Base-by-base conservation (phyloP, 2,329 filamentous ascomycete species). In the Penicillium oxalicum region DNA sequence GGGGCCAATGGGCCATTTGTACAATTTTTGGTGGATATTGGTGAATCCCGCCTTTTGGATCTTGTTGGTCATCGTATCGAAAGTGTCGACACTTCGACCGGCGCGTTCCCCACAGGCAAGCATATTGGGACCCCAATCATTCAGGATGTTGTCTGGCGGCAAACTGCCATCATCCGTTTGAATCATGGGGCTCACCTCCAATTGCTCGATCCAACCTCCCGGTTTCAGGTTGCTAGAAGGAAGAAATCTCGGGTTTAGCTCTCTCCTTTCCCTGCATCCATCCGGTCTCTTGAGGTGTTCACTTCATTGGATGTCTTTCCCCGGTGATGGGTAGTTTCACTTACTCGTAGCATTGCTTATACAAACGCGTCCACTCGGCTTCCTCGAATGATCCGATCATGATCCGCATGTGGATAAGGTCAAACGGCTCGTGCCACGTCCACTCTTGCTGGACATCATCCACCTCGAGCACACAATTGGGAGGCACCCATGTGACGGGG, bases 1-100 rank as follows among this genome's bases (percentile, higher is more conserved):
- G 0, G 58, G 49, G 0, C 65, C 66, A 39, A 69, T 57, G 2
- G 62, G 62, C 29, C 62, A 57, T 45, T 62, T 60, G 40, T 57
- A 60, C 6, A 61, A 45, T 12, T 67, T 54, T 18, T 65, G 56
- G 11, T 56, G 48, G 13, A 70, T 45, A 41, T 67, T 61, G 11
- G 57, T 58, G 44, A 70, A 70, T 2, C 67, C 67, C 2, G 56
- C 55, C 1, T 51, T 48, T 11, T 51, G 53, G 29, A 63, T 60
- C 12, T 49, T 48, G 8, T 46, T 51, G 36, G 52, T 49, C 59
- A 64, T 63, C 1, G 49, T 61, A 6, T 52, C 45, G 25, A 63
- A 54, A 3, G 57, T 60, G 38, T 59, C 48, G 4, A 60, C 42
- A 0, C 58, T 47, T 0, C 60, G 59, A 3, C 61, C 60, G 1